phyloP scores from a whole-genome alignment of 2,329 filamentous ascomycete genomes.

The Pseudofabraea citricarpa region DNA sequence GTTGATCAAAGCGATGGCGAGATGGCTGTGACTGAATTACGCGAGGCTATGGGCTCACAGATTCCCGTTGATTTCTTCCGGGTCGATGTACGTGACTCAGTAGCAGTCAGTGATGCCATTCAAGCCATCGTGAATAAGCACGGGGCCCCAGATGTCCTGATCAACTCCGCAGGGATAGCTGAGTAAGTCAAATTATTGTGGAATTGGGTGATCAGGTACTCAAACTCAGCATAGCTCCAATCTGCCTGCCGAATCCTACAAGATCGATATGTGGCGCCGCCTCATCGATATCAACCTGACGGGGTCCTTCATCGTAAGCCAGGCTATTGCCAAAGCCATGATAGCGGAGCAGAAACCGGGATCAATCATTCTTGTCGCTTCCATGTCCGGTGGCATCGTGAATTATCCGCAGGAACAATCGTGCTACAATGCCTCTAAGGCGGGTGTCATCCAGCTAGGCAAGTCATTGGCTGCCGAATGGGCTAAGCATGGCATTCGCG shows the following conservation, averaged over 20 bases:
- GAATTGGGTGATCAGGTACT: conserved; percentile 11
- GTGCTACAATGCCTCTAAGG: conserved; percentile 82
- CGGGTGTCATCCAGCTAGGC: conserved; percentile 71
- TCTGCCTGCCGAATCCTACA: conserved; percentile 76
- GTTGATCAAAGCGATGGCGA: conserved; percentile 73
- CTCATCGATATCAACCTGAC: conserved; percentile 80
- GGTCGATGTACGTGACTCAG: conserved; percentile 70
- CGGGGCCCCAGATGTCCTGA: conserved; percentile 67
- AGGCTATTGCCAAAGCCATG: conserved; percentile 68
- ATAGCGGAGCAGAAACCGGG: conserved; percentile 67
- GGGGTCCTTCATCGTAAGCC: conserved; percentile 72
- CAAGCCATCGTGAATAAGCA: conserved; percentile 60
- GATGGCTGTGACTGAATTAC: conserved; percentile 62
- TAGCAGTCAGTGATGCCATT: conserved; percentile 65
- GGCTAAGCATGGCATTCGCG: conserved; percentile 75
- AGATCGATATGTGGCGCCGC: conserved; percentile 70
- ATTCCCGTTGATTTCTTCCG: conserved; percentile 73
- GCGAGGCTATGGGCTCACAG: conserved; percentile 64
- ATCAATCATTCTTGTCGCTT: conserved; percentile 70
- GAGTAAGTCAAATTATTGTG: conserved; percentile 43
- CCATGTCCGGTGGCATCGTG: conserved; percentile 79
- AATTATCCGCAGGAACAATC: conserved; percentile 83
- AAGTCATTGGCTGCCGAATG: conserved; percentile 81
- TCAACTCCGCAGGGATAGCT: conserved; percentile 76
- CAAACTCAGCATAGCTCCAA: conserved; percentile 50